Base-by-base conservation (phyloP, 768 basidiomycete genomes). In the Tylopilus vinaceipallidus region DNA sequence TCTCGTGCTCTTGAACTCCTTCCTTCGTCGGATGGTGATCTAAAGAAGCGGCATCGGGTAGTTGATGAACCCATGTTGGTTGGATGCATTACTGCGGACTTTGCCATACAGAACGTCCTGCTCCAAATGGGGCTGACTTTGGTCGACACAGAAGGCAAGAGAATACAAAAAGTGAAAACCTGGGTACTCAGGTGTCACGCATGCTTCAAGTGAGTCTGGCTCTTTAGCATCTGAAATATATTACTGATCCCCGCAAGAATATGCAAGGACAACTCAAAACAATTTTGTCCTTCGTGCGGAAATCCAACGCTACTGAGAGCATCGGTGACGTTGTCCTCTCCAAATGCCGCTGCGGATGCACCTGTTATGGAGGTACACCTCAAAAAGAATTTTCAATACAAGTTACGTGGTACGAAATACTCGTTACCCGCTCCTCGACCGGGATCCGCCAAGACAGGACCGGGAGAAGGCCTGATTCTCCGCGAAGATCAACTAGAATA, bases 81-180 rank as follows among this genome's bases (percentile, higher is more conserved):
- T 6, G 97, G 94, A 16, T 97, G 95, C 65, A 93, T 98, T 89
- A 98, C 97, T 9, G 91, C 91, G 19, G 97, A 99, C 79, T 98
- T 94, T 67, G 97, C 97, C 16, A 97, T 99, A 85, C 97, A 99
- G 71, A 99, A 99, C 61, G 91, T 98, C 19, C 71, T 95, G 55
- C 70, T 99, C 43, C 95, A 97, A 67, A 94, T 98, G 89, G 89
- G 89, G 0, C 71, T 99, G 54, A 88, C 86, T 53, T 76, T 98
- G 24, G 84, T 99, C 11, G 86, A 93, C 9, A 80, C 89, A 7
- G 92, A 94, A 54, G 97, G 97, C 5, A 95, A 87, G 72, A 77
- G 82, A 57, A 95, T 99, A 50, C 80, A 88, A 55, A 88, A 82
- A 60, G 85, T 98, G 23, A 93, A 95, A 70, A 98, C 84, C 51